Evolutionary conservation across 1,284 basidiomycete species (phyloP), one percentile per base, ranked within the genome.

Genomic region (Leccinum angustisporum): DNA sequence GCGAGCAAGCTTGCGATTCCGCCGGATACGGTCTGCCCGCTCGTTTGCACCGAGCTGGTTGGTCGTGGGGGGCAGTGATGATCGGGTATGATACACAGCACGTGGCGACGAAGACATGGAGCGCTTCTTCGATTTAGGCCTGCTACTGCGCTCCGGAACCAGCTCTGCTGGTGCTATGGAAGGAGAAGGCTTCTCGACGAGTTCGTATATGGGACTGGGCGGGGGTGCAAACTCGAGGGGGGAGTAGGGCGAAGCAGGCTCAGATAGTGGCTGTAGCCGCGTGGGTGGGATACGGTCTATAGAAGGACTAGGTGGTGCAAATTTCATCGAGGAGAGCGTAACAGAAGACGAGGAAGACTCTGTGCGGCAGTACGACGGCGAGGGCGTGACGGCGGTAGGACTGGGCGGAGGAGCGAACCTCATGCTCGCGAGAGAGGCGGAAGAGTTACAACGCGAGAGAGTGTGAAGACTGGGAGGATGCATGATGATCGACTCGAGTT

Each of bases 1-100:
- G 67, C 88, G 86, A 30, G 90, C 84, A 48, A 95, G 81, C 75
- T 95, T 95, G 68, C 87, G 84, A 34, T 86, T 85, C 65, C 88
- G 87, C 57, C 86, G 81, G 27, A 94, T 78, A 57, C 90, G 84
- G 48, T 90, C 86, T 0, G 88, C 83, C 25, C 91, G 87, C 66
- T 91, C 86, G 25, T 83, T 80, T 10, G 86, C 77, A 61, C 81
- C 79, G 43, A 94, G 84, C 61, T 82, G 77, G 72, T 92, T 92
- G 3, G 85, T 87, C 5, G 87, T 89, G 1, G 84, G 83, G 0
- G 86, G 85, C 16, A 70, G 61, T 59, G 61, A 64, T 4, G 65
- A 67, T 21, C 56, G 63, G 13, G 59, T 59, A 33, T 48, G 60
- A 54, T 62, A 59, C 31, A 53, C 18, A 25, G 72, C 67, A 30